These are phyloP conservation scores for Phytophthora pluvialis DNA, from an alignment of 352 stramenopile species.

Conservation along the genomic window DNA sequence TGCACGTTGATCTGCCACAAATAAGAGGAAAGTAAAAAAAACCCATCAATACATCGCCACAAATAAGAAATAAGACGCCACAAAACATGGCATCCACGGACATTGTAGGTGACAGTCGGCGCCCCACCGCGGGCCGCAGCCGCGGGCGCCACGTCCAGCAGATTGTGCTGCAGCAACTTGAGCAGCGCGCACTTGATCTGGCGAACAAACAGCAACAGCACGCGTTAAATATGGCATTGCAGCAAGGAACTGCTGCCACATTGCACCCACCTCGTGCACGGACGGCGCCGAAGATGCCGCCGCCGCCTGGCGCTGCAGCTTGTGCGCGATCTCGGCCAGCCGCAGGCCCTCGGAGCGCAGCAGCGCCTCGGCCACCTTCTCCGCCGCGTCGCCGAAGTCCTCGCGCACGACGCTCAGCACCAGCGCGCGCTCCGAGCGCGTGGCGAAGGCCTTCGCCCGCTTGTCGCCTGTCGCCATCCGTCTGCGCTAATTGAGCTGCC, in stretches of 20 bases:
- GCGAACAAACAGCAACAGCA: slow-evolving; percentile 1
- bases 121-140: slow-evolving; percentile 26
- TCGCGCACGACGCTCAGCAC: slow-evolving; percentile 79
- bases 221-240: not conserved
- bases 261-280: slow-evolving; percentile 51
- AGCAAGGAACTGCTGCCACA: not conserved
- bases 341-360: slow-evolving; percentile 73
- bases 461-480: slow-evolving; percentile 23
- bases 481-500: slow-evolving; percentile 4
- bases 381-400: slow-evolving; percentile 79
- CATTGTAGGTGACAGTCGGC: slow-evolving; percentile 52
- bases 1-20: slow-evolving; percentile 73
- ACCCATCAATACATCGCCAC: slow-evolving; percentile 2
- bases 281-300: slow-evolving; percentile 44
- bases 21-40: not conserved
- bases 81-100: slow-evolving; percentile 22
- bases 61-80: slow-evolving; percentile 4
- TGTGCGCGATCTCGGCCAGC: slow-evolving; percentile 68
- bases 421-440: slow-evolving; percentile 75
- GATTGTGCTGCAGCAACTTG: slow-evolving; percentile 89
- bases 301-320: slow-evolving; percentile 44
- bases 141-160: slow-evolving; percentile 69
- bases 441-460: slow-evolving; percentile 48
- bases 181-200: slow-evolving; percentile 83
- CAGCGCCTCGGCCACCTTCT: slow-evolving; percentile 62